Evolutionary conservation across 768 basidiomycete species (phyloP), one percentile per base, ranked within the genome.

Genomic region (Tulasnella sp.): DNA sequence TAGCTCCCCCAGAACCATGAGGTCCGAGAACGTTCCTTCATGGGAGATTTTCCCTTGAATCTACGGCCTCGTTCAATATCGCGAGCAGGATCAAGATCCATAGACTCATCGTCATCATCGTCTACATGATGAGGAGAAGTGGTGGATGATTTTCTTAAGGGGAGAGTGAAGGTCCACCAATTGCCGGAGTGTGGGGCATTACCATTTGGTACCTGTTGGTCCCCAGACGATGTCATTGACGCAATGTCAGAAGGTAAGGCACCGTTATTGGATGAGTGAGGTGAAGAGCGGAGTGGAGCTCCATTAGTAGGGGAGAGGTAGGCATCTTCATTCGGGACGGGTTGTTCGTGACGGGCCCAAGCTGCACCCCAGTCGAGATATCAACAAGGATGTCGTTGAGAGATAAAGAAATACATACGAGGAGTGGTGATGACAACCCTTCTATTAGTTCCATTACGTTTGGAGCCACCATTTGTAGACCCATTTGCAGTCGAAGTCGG

Each of bases 311-410:
- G 54, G 15, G 61, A 59, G 54, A 58, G 59, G 31, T 56, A 60
- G 4, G 59, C 57, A 27, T 77, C 72, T 37, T 61, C 61, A 28
- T 67, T 73, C 1, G 83, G 82, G 0, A 83, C 85, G 3, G 83
- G 82, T 3, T 83, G 83, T 60, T 89, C 86, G 61, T 88, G 81
- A 58, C 75, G 71, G 3, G 85, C 86, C 85, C 85, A 89, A 43
- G 86, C 85, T 89, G 56, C 13, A 22, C 32, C n/a, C 4, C 22
- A 16, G 12, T 48, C 8, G 37, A 20, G 20, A 37, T 8, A 37
- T 10, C 25, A 25, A 46, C 22, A 31, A 25, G 12, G 19, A 8
- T 13, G 47, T 48, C 13, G 13, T 35, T 12, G 12, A 12, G 16
- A 35, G 16, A 12, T 12, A 12, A 35, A 12, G 34, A 35, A 35